Evolutionary conservation across 2,329 filamentous ascomycete species (phyloP), one percentile per base, ranked within the genome.

Genomic region (Diatrype stigma): DNA sequence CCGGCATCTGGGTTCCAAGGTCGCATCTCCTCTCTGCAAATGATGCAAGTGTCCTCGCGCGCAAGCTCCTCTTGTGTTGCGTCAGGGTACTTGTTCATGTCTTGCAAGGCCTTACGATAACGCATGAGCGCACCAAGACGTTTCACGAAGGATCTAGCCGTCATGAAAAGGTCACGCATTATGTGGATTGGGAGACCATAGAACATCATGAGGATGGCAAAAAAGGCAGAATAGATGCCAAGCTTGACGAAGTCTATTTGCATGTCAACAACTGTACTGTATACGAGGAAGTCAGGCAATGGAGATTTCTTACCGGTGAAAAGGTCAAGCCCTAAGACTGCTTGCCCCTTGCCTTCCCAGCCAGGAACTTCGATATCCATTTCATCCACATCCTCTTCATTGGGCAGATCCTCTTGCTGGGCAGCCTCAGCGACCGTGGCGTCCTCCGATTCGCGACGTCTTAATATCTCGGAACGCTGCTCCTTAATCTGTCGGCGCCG

Each of bases 161-260:
- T 97, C 73, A 99, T 84, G 70, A 96, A 96, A 21, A 97, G 83
- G 67, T 99, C 94, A 50, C 94, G 82, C 74, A 99, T 88, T 51
- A 99, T 97, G 65, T 99, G 94, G 55, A 99, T 95, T 0, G 94
- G 94, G 28, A 99, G 77, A 11, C 93, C 94, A 67, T 96, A 96
- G 76, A 97, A 97, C 23, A 85, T 87, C 62, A 96, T 84, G 17
- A 97, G 85, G 60, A 99, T 93, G 55, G 86, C 83, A 72, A 99
- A 99, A 77, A 99, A 99, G 7, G 87, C 82, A 32, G 92, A 75
- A 64, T 97, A 99, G 38, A 96, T 89, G 40, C 86, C 75, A 17
- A 97, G 83, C 69, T 96, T 99, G 64, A 96, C 76, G 64, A 96
- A 90, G 66, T 99, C 94, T 88, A 59, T 10, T 57, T 22, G 42